These are phyloP conservation scores for Ormosia semicastrata DNA, from an alignment of 306 rosid genomes.

Conservation along the genomic window DNA sequence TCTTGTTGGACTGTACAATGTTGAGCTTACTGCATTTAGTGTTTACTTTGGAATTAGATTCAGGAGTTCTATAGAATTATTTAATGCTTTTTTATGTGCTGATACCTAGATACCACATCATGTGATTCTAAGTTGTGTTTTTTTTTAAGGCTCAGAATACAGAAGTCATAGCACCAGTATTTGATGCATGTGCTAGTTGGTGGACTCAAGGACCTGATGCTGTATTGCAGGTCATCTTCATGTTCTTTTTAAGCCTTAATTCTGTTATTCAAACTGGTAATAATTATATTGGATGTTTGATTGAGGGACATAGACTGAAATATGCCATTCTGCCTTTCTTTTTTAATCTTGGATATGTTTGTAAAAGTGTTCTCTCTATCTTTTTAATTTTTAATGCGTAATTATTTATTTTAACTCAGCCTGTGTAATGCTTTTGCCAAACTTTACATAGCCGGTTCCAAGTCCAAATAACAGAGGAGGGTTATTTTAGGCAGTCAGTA, in stretches of 20 bases:
- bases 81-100: constrained; percentile 13
- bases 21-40: constrained; percentile 12
- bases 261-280: constrained; percentile 10
- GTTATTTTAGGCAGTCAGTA: neutral
- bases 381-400: neutral
- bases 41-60: constrained; percentile 16
- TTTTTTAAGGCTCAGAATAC: constrained; percentile 37
- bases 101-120: neutral
- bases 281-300: constrained; percentile 1
- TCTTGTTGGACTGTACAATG: constrained; percentile 5
- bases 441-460: neutral
- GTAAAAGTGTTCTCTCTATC: neutral
- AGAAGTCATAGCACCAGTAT: constrained; percentile 69
- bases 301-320: constrained; percentile 5
- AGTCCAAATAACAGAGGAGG: neutral
- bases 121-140: neutral
- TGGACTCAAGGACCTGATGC: constrained; percentile 99
- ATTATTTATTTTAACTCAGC: neutral
- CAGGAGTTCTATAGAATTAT: constrained; percentile 5
- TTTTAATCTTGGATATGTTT: constrained; percentile 13
- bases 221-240: constrained; percentile 72
- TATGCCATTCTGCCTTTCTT: constrained; percentile 15
- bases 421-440: neutral
- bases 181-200: constrained; percentile 99
- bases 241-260: constrained; percentile 13